phyloP scores from a whole-genome alignment of 1,284 basidiomycete genomes.

The Ganoderma sp. region DNA sequence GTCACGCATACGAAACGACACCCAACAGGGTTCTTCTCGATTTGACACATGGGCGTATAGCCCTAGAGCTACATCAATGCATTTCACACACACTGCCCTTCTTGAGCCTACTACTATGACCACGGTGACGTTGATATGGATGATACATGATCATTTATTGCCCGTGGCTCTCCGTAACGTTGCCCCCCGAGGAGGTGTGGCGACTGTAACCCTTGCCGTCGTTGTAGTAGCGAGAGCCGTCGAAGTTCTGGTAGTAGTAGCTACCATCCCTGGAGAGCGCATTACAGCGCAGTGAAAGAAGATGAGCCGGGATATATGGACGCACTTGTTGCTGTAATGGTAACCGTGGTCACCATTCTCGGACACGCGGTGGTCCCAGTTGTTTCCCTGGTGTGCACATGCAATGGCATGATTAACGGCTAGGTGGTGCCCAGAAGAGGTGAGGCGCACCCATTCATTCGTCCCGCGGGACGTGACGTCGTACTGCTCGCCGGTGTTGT shows the following conservation, averaged over 20 bases:
- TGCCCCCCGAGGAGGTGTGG: conserved; percentile 31
- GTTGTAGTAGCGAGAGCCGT: conserved; percentile 38
- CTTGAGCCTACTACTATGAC: too few relatives aligned
- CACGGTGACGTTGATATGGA: neutral
- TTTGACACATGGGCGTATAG: neutral
- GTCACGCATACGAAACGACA: neutral
- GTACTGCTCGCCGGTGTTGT: conserved; percentile 27
- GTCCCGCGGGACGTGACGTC: conserved; percentile 32
- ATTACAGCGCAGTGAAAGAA: neutral
- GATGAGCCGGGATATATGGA: neutral
- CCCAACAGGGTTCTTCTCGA: neutral
- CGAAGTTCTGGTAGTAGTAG: conserved; percentile 37
- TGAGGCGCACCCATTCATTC: conserved; percentile 34
- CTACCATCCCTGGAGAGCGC: conserved; percentile 33
- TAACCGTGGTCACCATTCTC: conserved; percentile 34
- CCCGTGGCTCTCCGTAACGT: conserved; percentile 9
- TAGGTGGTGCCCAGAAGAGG: neutral
- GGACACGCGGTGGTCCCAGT: conserved; percentile 35
- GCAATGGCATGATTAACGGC: neutral
- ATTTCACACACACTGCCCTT: neutral
- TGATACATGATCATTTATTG: conserved; percentile 10
- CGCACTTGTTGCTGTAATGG: conserved; percentile 41
- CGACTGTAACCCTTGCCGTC: conserved; percentile 30
- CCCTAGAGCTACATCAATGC: neutral
- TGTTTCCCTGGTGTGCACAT: conserved; percentile 34